Evolutionary conservation across 2,329 filamentous ascomycete species (phyloP).

Genomic region (Exserohilum turcica): DNA sequence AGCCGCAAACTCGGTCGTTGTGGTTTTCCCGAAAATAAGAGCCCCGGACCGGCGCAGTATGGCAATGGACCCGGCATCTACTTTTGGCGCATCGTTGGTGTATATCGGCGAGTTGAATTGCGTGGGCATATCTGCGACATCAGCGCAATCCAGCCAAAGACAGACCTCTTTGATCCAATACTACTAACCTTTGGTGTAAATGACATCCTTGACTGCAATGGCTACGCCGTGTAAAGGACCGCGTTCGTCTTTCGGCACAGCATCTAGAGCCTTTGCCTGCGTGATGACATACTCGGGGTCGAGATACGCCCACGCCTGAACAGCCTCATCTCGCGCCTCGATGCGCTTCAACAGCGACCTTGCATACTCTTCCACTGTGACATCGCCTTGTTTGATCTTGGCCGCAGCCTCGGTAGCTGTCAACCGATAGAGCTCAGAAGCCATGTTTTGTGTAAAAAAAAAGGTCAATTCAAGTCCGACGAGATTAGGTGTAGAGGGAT

Average conservation of each 20-base stretch:
- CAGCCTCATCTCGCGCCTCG: slow-evolving; percentile 27
- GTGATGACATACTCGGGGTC: slow-evolving; percentile 51
- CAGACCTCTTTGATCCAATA: background rate
- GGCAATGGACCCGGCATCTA: slow-evolving; percentile 60
- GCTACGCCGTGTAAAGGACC: slow-evolving; percentile 64
- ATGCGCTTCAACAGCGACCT: slow-evolving; percentile 37
- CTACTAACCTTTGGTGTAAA: slow-evolving; percentile 51
- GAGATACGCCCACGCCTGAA: slow-evolving; percentile 42
- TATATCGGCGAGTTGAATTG: slow-evolving; percentile 63
- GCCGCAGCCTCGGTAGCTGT: slow-evolving; percentile 31
- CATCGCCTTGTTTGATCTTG: slow-evolving; percentile 28
- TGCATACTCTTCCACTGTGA: slow-evolving; percentile 39
- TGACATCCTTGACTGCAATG: slow-evolving; percentile 66
- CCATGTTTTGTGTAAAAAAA: background rate
- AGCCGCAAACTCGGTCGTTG: slow-evolving; percentile 68
- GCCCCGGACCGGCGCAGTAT: slow-evolving; percentile 62
- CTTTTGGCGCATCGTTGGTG: slow-evolving; percentile 47
- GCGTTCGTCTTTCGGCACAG: slow-evolving; percentile 54
- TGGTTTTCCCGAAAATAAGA: slow-evolving; percentile 62
- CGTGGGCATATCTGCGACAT: slow-evolving; percentile 59
- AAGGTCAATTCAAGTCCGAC: no score
- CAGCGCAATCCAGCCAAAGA: background rate
- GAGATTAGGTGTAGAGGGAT: no score
- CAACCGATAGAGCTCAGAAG: slow-evolving; percentile 22
- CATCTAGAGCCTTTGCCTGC: slow-evolving; percentile 59